Base-by-base conservation (phyloP, 441 rosid genomes). In the Manihot esculenta region DNA sequence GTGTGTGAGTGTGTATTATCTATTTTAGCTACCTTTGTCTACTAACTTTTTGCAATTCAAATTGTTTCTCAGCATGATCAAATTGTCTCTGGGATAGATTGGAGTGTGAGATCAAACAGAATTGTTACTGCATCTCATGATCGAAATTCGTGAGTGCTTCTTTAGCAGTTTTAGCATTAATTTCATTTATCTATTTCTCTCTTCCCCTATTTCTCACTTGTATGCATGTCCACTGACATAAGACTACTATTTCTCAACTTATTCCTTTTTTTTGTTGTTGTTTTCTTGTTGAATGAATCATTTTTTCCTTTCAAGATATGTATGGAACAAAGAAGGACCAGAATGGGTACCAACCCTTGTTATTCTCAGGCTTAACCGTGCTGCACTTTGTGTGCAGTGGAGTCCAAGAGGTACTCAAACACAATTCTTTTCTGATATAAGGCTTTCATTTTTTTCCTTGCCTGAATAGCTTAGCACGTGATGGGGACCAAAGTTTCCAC, bases 301-400 rank as follows among this genome's bases (percentile, higher is more conserved):
- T 69, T 64, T 57, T 73, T 73, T 71, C 23, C 21, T 69, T 59
- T 77, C 69, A 83, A 95, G 99, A 76, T 93, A 93, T 58, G 97
- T 93, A 15, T 95, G 99, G 98, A 95, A 82, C 81, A 79, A 77
- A 26, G 98, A 93, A 85, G 98, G 97, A 38, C 54, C 81, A 26
- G 97, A 88, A 73, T 93, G 99, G 99, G 88, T 93, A 35, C 95
- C 98, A 26, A 95, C 95, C 68, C 94, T 95, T 67, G 99, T 95
- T 74, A 89, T 93, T 74, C 99, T 95, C 67, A 83, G 98, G 85
- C 90, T 93, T 65, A 95, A 95, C 78, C 98, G 94, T 72, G 98
- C 98, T 62, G 98, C 98, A 11, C 93, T 95, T 57, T 93, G 98
- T 70, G 96, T 89, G 72, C 92, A 90, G 66, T 95, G 99, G 99